Evolutionary conservation across 1,284 basidiomycete species (phyloP), one percentile per base, ranked within the genome.

Genomic region (Cutaneotrichosporon cutaneum): DNA sequence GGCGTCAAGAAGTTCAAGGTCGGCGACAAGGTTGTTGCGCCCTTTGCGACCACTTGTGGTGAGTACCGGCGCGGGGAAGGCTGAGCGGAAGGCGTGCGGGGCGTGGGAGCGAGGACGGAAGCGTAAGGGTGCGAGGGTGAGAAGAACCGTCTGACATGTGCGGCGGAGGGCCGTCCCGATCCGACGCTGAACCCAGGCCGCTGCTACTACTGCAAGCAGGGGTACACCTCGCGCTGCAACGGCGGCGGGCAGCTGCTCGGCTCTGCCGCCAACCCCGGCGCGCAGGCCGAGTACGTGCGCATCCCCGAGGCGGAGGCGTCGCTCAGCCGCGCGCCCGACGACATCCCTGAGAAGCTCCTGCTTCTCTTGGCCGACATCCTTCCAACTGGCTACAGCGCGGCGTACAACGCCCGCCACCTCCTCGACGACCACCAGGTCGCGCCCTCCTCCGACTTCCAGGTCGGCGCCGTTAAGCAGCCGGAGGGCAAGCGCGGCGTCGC

Each of bases 271-370:
- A 83, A 91, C 0, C 86, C 88, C 10, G 93, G 92, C 14, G 90
- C 86, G 2, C 93, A 95, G 81, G 92, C 91, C 0, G 90, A 94
- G 77, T 95, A 89, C 74, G 83, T 92, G 1, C 85, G 89, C 26
- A 86, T 92, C 8, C 90, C 90, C 6, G 56, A 77, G 47, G 78
- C 74, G 18, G 77, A 79, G 35, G 70, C 79, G 1, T 78, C 78
- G 2, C 72, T 82, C 30, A 77, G 79, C 59, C 71, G 69, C 6
- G 77, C 80, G 8, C 78, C 77, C 1, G 56, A 68, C 1, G 77
- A 77, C 30, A 54, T 81, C 5, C 66, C 69, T 2, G 72, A 77
- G 52, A 77, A 81, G 58, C 69, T 78, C 16, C 73, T 81, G 65
- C 70, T 82, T 11, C 64, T 82, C 26, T 79, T 82, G 73, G 65